Evolutionary conservation across 2,329 filamentous ascomycete species (phyloP), one percentile per base, ranked within the genome.

Genomic region (Harringtonia lauricola): DNA sequence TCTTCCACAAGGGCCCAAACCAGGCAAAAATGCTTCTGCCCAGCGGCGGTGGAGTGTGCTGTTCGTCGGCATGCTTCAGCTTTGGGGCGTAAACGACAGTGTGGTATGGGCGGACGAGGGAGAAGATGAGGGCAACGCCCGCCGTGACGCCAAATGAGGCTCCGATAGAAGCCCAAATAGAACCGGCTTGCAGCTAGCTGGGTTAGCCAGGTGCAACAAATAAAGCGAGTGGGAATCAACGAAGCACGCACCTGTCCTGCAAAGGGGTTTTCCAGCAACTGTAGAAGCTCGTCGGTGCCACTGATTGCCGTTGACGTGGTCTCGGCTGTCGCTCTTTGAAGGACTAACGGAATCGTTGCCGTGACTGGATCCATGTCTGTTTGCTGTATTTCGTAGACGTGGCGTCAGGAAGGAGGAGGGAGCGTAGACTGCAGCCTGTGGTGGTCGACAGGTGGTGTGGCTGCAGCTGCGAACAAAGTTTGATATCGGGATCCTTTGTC

Each of bases 71-170:
- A 68, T 95, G 83, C 60, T 94, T 94, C 39, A 94, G 71, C 60
- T 94, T 90, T 34, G 92, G 92, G 4, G 92, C 89, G 64, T 98
- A 98, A 39, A 98, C 86, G 53, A 90, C 76, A 44, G 82, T 83
- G 62, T 96, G 90, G 63, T 89, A 88, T 6, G 92, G 92, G 48
- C 92, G 85, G 44, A 96, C 71, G 54, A 95, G 68, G 49, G 87
- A 95, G 71, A 96, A 98, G 51, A 80, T 65, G 46, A 94, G 59
- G 49, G 86, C 81, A 53, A 95, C 81, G 52, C 80, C 70, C 49
- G 74, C 56, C 9, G 87, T 86, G 57, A 92, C 68, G 44, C 78
- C 83, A 36, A 95, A 59, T 3, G 90, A 94, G 19, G 84, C 87
- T 50, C 71, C 84, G 36, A 96, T 66, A 39, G 89, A 87, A 46